Percentiles rank a stretch among this genome's conserved stretches.
These are phyloP conservation scores for Aureobasidium vineae DNA, from an alignment of 2,329 filamentous ascomycete species.

Conservation along the genomic window DNA sequence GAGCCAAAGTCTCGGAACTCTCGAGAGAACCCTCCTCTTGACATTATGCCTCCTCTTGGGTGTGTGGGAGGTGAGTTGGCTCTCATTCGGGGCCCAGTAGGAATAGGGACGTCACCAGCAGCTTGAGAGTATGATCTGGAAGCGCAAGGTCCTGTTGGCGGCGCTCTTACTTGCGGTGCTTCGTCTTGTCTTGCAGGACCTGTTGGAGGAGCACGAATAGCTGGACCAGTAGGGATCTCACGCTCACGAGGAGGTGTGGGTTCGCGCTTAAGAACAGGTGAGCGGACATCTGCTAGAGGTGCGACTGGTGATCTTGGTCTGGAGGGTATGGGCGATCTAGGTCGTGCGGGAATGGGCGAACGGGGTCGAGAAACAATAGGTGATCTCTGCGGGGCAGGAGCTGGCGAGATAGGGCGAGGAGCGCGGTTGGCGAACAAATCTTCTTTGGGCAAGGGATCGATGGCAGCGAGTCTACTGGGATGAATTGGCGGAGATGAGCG, in stretches of 20 bases:
- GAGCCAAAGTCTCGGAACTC: conserved; percentile 25
- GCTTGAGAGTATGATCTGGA: conserved; percentile 14
- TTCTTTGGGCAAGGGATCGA: conserved; percentile 34
- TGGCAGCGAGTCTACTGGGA: conserved; percentile 50
- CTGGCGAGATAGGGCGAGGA: conserved; percentile 31
- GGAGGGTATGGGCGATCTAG: conserved; percentile 17
- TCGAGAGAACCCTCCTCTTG: conserved; percentile 18
- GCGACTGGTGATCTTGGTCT: conserved; percentile 14
- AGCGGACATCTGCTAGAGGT: conserved; percentile 28
- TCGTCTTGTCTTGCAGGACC: conserved; percentile 32
- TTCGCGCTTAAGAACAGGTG: conserved; percentile 42
- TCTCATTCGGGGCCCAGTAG: conserved; percentile 23
- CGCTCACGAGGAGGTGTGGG: conserved; percentile 33
- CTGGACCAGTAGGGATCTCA: conserved; percentile 34
- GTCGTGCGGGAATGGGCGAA: conserved; percentile 11
- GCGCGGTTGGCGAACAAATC: conserved; percentile 32
- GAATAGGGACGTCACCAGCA: conserved; percentile 11
- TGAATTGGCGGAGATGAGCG: conserved; percentile 61
- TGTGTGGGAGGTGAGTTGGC: conserved; percentile 25
- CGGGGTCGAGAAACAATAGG: conserved; percentile 5
- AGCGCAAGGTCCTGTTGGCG: conserved; percentile 28
- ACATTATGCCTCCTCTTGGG: conserved; percentile 15
- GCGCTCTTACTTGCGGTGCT: conserved; percentile 27
- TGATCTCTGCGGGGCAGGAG: conserved; percentile 25
- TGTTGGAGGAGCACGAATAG: conserved; percentile 35